Conservation (phyloP, 805 yeast species). For the Lipomyces starkeyi region DNA sequence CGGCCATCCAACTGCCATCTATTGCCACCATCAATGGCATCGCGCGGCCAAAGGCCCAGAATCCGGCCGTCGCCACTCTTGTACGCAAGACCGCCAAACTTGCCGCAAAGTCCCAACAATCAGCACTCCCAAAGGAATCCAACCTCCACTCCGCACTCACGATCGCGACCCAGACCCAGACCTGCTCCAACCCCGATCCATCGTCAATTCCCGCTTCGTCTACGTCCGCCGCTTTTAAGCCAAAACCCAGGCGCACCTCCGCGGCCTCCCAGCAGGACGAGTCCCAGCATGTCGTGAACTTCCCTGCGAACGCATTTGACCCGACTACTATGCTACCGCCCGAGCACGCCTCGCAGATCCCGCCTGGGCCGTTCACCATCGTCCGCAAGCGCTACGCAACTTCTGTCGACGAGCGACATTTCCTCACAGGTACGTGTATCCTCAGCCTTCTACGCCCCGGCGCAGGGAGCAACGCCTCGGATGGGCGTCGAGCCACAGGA, state of each 20-base stretch:
- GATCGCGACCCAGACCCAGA: neutral
- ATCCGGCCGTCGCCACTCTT: neutral
- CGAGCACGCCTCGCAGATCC: constrained; percentile 34
- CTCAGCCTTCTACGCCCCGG: no score
- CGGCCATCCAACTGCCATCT: neutral
- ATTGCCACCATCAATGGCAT: neutral
- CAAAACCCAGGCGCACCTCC: constrained; percentile 5
- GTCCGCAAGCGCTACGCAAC: constrained; percentile 66
- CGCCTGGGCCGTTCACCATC: constrained; percentile 19
- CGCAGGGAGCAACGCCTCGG: no score
- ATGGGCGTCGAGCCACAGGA: neutral
- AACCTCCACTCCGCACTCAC: neutral
- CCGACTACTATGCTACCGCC: constrained; percentile 31
- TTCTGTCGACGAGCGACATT: constrained; percentile 66
- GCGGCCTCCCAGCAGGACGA: constrained; percentile 15
- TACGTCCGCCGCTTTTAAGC: neutral
- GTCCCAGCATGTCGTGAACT: constrained; percentile 30
- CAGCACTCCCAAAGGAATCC: neutral
- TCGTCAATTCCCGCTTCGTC: neutral
- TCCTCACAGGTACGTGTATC: constrained; percentile 36
- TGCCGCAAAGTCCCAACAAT: neutral
- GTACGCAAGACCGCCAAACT: neutral
- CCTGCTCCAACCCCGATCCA: neutral
- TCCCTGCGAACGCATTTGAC: constrained; percentile 30
- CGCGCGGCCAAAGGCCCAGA: neutral